phyloP scores from a whole-genome alignment of 306 rosid genomes.

The Quercus dentata region DNA sequence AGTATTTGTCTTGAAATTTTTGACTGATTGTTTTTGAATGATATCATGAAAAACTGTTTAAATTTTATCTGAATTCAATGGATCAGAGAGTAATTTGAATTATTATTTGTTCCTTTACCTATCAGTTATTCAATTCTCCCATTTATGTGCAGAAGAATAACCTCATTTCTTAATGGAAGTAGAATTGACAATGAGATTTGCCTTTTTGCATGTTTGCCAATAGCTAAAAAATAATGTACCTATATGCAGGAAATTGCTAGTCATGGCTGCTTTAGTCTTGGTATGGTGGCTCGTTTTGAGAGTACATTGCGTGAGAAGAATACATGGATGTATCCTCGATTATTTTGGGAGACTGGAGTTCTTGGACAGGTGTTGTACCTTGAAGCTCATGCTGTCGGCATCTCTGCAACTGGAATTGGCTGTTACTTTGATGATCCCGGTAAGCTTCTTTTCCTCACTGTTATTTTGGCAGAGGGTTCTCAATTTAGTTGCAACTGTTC shows the following conservation, averaged over 20 bases:
- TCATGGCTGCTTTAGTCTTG: slow-evolving; percentile 96
- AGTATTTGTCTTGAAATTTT: neutral
- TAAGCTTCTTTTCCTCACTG: slow-evolving; percentile 24
- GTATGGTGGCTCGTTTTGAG: slow-evolving; percentile 82
- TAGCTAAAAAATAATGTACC: slow-evolving; percentile 3
- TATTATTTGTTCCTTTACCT: neutral
- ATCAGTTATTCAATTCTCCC: neutral
- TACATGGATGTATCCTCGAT: slow-evolving; percentile 83
- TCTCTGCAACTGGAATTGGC: slow-evolving; percentile 98
- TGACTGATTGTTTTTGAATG: neutral
- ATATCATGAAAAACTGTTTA: neutral
- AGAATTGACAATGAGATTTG: neutral
- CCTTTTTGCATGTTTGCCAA: slow-evolving; percentile 2
- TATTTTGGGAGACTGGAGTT: slow-evolving; percentile 99
- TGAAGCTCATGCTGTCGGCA: slow-evolving; percentile 83
- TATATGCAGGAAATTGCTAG: slow-evolving; percentile 79
- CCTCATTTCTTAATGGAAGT: slow-evolving; percentile 9
- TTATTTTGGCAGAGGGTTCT: slow-evolving; percentile 7
- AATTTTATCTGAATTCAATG: neutral
- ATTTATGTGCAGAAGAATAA: neutral
- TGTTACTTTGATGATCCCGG: slow-evolving; percentile 96
- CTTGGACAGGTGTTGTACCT: slow-evolving; percentile 95
- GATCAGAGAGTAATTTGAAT: no score
- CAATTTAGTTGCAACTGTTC: slow-evolving; percentile 5
- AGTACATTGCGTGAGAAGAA: slow-evolving; percentile 55